A percentile compares a stretch with the other conserved stretches of the same genome.
Conservation (phyloP, 73 alveolate species). For the Paramecium sexaurelia region DNA sequence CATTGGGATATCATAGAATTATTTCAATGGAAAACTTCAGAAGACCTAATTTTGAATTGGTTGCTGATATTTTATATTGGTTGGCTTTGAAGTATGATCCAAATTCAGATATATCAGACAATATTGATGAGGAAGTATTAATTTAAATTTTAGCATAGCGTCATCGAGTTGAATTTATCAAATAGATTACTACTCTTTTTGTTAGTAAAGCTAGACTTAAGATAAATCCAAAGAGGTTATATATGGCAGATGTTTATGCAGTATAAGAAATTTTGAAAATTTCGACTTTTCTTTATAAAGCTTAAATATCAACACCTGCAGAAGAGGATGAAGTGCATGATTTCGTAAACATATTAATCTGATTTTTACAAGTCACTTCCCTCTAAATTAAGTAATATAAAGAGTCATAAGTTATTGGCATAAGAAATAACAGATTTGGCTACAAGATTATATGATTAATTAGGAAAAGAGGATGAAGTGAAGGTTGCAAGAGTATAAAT, state of each 20-base stretch:
- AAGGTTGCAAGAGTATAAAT: constrained; percentile 68
- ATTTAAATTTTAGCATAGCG: neutral
- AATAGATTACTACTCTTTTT: constrained; percentile 87
- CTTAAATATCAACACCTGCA: constrained; percentile 82
- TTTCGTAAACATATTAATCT: constrained; percentile 57
- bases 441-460: constrained; percentile 91
- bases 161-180: constrained; percentile 95
- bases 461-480: constrained; percentile 95
- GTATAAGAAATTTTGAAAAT: constrained; percentile 95
- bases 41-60: constrained; percentile 96
- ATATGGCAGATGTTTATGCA: constrained; percentile 98
- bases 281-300: constrained; percentile 95
- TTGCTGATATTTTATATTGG: constrained; percentile 97
- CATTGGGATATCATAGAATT: constrained; percentile 96
- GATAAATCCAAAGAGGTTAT: constrained; percentile 95
- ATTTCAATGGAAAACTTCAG: constrained; percentile 97
- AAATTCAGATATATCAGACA: constrained; percentile 92
- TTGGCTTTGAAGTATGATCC: constrained; percentile 95
- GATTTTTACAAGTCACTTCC: constrained; percentile 60
- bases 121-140: constrained; percentile 93
- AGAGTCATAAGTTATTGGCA: constrained; percentile 86
- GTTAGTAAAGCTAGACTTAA: constrained; percentile 93
- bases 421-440: constrained; percentile 93
- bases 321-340: constrained; percentile 80
- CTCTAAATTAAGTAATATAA: constrained; percentile 78